phyloP scores from a whole-genome alignment of 2,329 filamentous ascomycete species.

The Byssoonygena ceratinophila region DNA sequence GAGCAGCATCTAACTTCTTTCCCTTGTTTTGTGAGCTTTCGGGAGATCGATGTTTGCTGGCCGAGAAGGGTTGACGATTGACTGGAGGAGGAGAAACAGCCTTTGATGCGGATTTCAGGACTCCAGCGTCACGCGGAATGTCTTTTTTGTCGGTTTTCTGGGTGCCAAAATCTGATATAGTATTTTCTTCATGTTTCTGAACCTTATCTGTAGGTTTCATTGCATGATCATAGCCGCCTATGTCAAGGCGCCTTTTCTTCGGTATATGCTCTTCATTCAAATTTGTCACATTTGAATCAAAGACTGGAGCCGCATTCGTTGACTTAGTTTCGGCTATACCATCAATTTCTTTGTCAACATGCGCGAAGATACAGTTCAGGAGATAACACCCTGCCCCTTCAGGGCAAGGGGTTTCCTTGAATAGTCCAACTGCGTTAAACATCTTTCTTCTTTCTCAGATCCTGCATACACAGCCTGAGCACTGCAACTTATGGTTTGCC shows the following conservation, averaged over 20 bases:
- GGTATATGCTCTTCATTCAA: constrained; percentile 18
- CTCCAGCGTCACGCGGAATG: constrained; percentile 12
- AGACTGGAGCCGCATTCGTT: not conserved
- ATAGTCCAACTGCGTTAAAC: constrained; percentile 48
- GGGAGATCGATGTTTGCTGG: not conserved
- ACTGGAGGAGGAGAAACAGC: constrained; percentile 26
- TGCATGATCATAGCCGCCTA: not conserved
- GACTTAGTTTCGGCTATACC: not conserved
- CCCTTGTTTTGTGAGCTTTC: not conserved
- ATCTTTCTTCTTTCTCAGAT: constrained; percentile 26
- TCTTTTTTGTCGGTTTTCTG: constrained; percentile 11
- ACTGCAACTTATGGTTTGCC: not conserved
- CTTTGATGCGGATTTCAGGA: constrained; percentile 21
- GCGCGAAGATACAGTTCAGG: constrained; percentile 50
- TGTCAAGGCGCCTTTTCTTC: constrained; percentile 24
- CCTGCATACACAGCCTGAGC: not conserved
- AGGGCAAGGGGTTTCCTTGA: constrained; percentile 46
- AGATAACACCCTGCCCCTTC: constrained; percentile 41
- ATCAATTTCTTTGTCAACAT: constrained; percentile 27
- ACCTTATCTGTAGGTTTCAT: not conserved
- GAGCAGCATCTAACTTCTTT: not conserved
- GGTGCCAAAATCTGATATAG: not conserved
- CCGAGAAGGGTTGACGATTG: not conserved
- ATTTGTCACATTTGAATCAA: not conserved
- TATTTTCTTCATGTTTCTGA: not conserved